Base-by-base conservation (phyloP, 306 rosid species). In the Albizia julibrissin region DNA sequence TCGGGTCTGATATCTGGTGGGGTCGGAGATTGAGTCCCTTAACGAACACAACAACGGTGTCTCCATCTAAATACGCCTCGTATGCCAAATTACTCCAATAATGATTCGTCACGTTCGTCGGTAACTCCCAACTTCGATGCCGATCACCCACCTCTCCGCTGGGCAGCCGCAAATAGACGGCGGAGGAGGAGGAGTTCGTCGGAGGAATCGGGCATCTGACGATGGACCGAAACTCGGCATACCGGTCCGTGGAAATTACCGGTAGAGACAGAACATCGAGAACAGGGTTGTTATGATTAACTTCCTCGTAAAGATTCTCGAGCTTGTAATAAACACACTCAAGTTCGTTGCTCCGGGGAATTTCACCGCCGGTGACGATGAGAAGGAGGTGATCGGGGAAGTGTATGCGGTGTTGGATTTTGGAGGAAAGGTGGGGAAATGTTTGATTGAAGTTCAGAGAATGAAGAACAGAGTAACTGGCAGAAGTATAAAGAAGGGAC, bases 11-110 rank as follows among this genome's bases (percentile, higher is more conserved):
- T 50, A 83, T 85, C 92, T 61, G 88, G 76, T 96, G 97, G 1
- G 97, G 98, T 24, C 87, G 77, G 42, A 96, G 99, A 80, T 91
- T 96, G 85, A 96, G 31, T 14, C 99, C 99, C 83, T 96, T 96
- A 10, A 84, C 94, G 71, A 96, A 96, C 67, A 92, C 94, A 40
- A 91, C 91, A 47, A 80, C 97, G 3, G 92, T 91, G 43, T 91
- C 90, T 14, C 87, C 92, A 26, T 96, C 99, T 4, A 93, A 82
- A 19, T 40, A 88, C 52, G 97, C 97, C 52, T 96, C 99, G 52
- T 96, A 96, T 21, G 87, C 98, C 69, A 93, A 88, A 81, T 78
- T 89, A 31, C 90, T 88, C 99, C 99, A 93, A 24, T 80, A 81
- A 5, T 83, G 42, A 66, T 52, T 81, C 65, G 88, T 77, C 61